phyloP scores from a whole-genome alignment of 345 rosid species.

The Populus ilicifolia region DNA sequence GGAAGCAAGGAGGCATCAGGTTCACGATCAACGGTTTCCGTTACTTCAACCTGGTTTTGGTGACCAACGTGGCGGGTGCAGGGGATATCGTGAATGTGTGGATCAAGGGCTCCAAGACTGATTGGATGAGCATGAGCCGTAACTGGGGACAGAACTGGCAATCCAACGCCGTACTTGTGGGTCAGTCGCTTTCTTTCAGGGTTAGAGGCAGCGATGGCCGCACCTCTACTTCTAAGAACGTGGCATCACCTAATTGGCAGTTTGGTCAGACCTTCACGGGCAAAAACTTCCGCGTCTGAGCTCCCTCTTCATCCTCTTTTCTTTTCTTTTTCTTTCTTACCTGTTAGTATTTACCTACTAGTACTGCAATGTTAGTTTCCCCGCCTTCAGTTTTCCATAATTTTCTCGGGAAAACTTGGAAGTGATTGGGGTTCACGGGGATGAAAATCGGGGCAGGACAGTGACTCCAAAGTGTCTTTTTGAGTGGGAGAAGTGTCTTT shows the following conservation, averaged over 20 bases:
- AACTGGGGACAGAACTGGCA: slow-evolving; percentile 88
- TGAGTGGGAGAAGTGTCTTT: background rate
- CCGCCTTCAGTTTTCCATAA: slow-evolving; percentile 13
- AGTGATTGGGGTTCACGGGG: background rate
- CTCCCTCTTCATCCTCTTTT: no score
- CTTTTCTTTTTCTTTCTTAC: no score
- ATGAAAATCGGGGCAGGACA: background rate
- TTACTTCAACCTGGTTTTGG: slow-evolving; percentile 64
- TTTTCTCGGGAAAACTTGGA: slow-evolving; percentile 21
- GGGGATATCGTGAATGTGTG: slow-evolving; percentile 53
- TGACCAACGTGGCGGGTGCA: slow-evolving; percentile 67
- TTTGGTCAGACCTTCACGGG: slow-evolving; percentile 57
- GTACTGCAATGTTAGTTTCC: background rate
- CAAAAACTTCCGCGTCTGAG: slow-evolving; percentile 48
- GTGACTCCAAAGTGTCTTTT: background rate
- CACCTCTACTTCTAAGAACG: slow-evolving; percentile 46
- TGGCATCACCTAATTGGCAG: slow-evolving; percentile 47
- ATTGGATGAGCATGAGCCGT: slow-evolving; percentile 58
- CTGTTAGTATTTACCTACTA: no score
- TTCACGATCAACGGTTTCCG: slow-evolving; percentile 65
- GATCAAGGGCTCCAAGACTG: slow-evolving; percentile 53
- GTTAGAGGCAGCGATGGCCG: slow-evolving; percentile 47
- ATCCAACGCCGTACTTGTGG: slow-evolving; percentile 49
- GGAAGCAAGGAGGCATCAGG: slow-evolving; percentile 59
- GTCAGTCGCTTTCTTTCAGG: slow-evolving; percentile 54